Base-by-base conservation (phyloP, 495 filamentous ascomycete species). In the Pyronema domesticum region DNA sequence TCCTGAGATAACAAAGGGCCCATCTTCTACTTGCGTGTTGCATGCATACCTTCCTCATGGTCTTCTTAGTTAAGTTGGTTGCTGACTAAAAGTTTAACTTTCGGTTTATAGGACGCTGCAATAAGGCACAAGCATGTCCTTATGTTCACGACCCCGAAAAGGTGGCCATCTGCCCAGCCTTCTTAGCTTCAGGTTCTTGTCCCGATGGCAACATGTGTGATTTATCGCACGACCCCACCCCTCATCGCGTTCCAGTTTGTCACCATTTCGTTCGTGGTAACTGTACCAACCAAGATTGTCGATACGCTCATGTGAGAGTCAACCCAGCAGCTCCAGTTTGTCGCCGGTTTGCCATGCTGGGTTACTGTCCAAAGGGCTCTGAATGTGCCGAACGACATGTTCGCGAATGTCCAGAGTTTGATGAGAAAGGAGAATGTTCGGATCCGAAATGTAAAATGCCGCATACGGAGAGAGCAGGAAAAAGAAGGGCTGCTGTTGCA, bases 401-500 rank as follows among this genome's bases (percentile, higher is more conserved):
- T 53, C 72, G 77, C 68, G 91, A 95, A 66, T 98, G 91, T 64
- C 91, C 91, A 45, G 85, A 95, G 66, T 94, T 93, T 72, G 83
- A 85, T 73, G 94, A 95, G 70, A 83, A 75, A 49, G 89, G 89
- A 56, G 70, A 74, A 37, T 98, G 91, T 78, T 81, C 79, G 62
- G 80, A 79, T 64, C 81, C 81, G 68, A 81, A 80, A 36, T 98
- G 91, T 73, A 81, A 78, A 62, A 72, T 95, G 56, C 84, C 79
- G 30, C 91, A 98, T 68, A 77, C 89, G 60, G 85, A 93, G 69
- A 81, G 86, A 69, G 91, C 91, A 37, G 78, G 79, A 39, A 76
- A 79, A 61, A 76, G 83, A 53, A 75, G 79, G 63, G 81, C 81
- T 60, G 71, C 71, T 48, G 68, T 64, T 37, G 59, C 66, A 57